Evolutionary conservation across 2,329 filamentous ascomycete species (phyloP), one percentile per base, ranked within the genome.

Genomic region (Furcasterigmium furcatum): DNA sequence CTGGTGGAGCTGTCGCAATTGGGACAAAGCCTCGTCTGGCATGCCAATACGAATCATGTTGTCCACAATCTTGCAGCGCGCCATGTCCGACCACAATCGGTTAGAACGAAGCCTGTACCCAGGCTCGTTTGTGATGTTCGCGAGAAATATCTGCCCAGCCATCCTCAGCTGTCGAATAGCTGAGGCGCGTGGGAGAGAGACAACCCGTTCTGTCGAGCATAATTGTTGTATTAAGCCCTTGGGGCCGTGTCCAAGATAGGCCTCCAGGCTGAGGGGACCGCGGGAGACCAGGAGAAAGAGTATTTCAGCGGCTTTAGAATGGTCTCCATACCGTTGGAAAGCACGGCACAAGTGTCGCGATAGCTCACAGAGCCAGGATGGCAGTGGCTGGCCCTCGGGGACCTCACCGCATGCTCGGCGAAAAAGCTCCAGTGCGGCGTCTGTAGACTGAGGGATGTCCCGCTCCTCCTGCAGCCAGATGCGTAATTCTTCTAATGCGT

Each of bases 361-460:
- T 3, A 52, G 22, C 9, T 51, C 24, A 9, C 45, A 25, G 10
- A 49, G 25, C 50, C 50, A 52, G 4, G 20, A 16, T 14, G 50
- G 50, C 10, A 48, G 34, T n/a, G 29, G 34, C 6, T 46, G 22
- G 9, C 20, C 29, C 9, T 39, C 38, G n/a, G 36, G 40, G n/a
- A 45, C 25, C 10, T 35, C 43, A 4, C 14, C 19, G 24, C 46
- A 46, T 20, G 44, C 50, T 42, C 46, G 44, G 12, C 39, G 39
- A 13, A 47, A 19, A 9, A 52, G 30, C 22, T 40, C 25, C 24
- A 51, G 10, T 13, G 48, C 48, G 8, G 48, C 44, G 12, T 13
- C 13, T 14, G 50, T 38, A 6, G 38, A 36, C 19, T 16, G 12
- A 12, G 16, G n/a, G 16, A 10, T 12, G 34, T 9, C 9, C 34